Conservation (phyloP, 148 eudicot genomes). For the Spergularia bocconei region DNA sequence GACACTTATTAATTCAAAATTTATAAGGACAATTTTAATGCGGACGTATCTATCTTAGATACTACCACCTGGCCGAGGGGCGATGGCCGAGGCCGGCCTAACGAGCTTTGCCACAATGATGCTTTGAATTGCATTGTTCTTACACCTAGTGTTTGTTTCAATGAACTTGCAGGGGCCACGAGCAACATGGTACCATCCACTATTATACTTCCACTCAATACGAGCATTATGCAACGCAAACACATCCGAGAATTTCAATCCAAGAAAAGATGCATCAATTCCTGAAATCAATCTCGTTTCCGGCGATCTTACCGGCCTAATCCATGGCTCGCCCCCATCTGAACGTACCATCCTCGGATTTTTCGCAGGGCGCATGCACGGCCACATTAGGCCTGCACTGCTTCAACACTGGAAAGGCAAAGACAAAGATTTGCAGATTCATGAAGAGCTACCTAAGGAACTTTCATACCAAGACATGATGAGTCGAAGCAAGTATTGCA, state of each 20-base stretch:
- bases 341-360: conserved; percentile 59
- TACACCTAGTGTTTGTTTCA: not conserved
- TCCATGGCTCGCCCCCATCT: conserved; percentile 33
- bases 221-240: conserved; percentile 84
- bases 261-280: conserved; percentile 63
- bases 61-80: no score
- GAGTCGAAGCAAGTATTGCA: conserved; percentile 61
- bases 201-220: conserved; percentile 57
- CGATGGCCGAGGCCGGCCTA: no score
- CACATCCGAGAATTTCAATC: conserved; percentile 78
- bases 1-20: no score
- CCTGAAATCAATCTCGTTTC: conserved; percentile 69
- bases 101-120: not conserved
- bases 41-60: no score
- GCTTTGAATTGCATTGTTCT: no score
- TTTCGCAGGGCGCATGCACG: conserved; percentile 67
- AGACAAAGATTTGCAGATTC: conserved; percentile 49
- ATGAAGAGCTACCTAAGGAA: conserved; percentile 39
- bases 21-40: no score
- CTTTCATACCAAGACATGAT: conserved; percentile 57
- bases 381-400: conserved; percentile 47
- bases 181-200: conserved; percentile 58
- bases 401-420: conserved; percentile 60
- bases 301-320: conserved; percentile 32
- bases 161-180: conserved; percentile 53